These are phyloP conservation scores for Pinus tabuliformis DNA, from an alignment of 75 land plant genomes.

Conservation along the genomic window DNA sequence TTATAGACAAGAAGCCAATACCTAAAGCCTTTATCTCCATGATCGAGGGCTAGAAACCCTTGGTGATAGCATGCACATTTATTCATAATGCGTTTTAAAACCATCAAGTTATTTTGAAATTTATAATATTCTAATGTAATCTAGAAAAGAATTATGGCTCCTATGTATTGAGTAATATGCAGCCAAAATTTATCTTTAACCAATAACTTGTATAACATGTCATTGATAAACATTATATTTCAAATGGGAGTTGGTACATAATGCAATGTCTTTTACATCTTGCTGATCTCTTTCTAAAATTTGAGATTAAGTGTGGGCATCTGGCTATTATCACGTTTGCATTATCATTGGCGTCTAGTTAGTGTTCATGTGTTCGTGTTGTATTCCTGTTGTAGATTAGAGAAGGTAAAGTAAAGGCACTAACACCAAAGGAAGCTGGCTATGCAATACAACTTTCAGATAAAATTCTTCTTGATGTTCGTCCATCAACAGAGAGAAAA, in stretches of 20 bases:
- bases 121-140: background rate
- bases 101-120: background rate
- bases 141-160: background rate
- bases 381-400: constrained; percentile 44
- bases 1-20: too few relatives aligned
- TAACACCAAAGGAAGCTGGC: constrained; percentile 85
- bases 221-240: background rate
- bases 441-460: constrained; percentile 83
- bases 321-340: background rate
- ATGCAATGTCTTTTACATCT: background rate
- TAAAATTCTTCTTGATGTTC: constrained; percentile 83
- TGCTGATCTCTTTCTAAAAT: background rate
- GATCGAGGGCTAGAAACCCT: too few relatives aligned
- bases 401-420: constrained; percentile 64
- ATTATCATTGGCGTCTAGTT: background rate
- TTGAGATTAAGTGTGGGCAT: background rate
- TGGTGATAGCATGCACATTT: too few relatives aligned
- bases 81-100: background rate
- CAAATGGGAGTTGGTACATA: background rate
- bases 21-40: too few relatives aligned
- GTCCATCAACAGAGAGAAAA: constrained; percentile 70
- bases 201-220: background rate
- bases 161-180: background rate
- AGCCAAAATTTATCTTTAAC: background rate
- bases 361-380: background rate